A percentile compares a stretch with the other conserved stretches of the same genome.
Conservation (phyloP, 139 green algal genomes). For the Chlorella sorokiniana region DNA sequence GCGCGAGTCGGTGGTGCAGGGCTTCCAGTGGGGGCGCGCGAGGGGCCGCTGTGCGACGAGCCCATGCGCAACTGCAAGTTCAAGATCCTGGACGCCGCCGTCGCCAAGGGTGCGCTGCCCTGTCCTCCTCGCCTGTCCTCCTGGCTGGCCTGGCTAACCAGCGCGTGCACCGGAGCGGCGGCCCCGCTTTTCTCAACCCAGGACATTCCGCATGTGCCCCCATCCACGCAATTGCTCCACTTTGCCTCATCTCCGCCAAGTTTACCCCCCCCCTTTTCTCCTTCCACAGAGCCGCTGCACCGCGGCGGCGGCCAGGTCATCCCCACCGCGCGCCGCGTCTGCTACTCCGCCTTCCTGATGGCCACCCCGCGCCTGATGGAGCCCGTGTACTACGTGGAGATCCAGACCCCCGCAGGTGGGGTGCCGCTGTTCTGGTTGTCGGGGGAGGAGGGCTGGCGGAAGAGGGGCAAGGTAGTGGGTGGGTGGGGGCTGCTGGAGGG, state of each 20-base stretch:
- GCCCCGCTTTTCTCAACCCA: no score
- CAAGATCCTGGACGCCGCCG: constrained; percentile 81
- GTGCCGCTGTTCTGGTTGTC: no score
- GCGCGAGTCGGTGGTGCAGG: constrained; percentile 85
- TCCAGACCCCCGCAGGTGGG: constrained; percentile 56
- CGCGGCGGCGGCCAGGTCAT: constrained; percentile 93
- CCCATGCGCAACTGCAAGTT: constrained; percentile 98
- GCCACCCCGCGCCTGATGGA: constrained; percentile 98
- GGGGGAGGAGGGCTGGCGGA: not conserved
- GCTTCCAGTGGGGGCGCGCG: constrained; percentile 96
- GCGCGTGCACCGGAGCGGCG: no score
- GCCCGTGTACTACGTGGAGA: constrained; percentile 83
- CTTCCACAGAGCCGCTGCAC: constrained; percentile 52
- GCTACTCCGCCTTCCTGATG: constrained; percentile 97
- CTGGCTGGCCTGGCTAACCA: no score
- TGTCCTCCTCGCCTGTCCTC: no score
- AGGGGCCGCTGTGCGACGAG: constrained; percentile 98
- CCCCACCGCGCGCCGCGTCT: constrained; percentile 80
- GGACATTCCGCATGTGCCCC: no score
- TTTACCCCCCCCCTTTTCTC: not conserved
- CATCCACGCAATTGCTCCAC: no score
- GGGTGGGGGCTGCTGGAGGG: not conserved
- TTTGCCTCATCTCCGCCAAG: not conserved
- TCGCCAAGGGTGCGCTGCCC: constrained; percentile 44
- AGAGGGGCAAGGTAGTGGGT: not conserved